A percentile compares a stretch with the other conserved stretches of the same genome.
phyloP scores from a whole-genome alignment of 2,329 filamentous ascomycete species.

The Fusarium anguioides region DNA sequence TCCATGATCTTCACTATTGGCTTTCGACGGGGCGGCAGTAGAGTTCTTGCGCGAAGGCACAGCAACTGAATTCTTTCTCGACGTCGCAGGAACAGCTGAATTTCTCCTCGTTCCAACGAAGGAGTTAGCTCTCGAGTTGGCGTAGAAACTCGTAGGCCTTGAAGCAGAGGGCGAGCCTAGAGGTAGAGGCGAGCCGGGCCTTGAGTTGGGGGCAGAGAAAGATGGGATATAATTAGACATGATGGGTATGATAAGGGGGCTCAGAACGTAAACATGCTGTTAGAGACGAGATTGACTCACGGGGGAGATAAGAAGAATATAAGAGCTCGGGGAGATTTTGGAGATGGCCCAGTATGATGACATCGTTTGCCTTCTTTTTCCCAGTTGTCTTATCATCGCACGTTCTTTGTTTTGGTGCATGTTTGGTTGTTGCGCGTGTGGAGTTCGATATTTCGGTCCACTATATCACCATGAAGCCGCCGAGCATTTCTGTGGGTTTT shows the following conservation, averaged over 20 bases:
- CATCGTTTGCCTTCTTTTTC: conserved; percentile 19
- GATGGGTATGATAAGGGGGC: conserved; percentile 6
- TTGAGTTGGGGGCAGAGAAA: conserved; percentile 38
- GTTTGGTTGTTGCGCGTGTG: conserved; percentile 21
- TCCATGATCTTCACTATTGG: conserved; percentile 15
- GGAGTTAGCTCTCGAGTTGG: conserved; percentile 36
- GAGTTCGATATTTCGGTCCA: conserved; percentile 34
- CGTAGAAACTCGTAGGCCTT: conserved; percentile 37
- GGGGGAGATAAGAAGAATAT: conserved; percentile 1
- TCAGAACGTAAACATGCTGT: conserved; percentile 3
- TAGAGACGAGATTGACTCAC: conserved; percentile 4
- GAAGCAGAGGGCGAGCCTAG: conserved; percentile 33
- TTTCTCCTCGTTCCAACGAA: conserved; percentile 26
- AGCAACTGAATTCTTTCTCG: conserved; percentile 23
- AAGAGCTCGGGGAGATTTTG: conserved; percentile 12
- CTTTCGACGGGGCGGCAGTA: background rate
- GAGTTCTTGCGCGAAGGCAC: conserved; percentile 28
- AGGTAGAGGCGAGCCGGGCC: conserved; percentile 33
- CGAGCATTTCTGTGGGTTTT: conserved; percentile 28
- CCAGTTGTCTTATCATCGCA: conserved; percentile 22
- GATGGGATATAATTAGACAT: conserved; percentile 41
- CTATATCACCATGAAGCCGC: conserved; percentile 41
- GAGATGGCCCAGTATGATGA: conserved; percentile 25
- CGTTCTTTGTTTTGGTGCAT: conserved; percentile 12
- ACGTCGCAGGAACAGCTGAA: conserved; percentile 3